phyloP scores from a whole-genome alignment of 139 green algal genomes.

The Closterium sp. region DNA sequence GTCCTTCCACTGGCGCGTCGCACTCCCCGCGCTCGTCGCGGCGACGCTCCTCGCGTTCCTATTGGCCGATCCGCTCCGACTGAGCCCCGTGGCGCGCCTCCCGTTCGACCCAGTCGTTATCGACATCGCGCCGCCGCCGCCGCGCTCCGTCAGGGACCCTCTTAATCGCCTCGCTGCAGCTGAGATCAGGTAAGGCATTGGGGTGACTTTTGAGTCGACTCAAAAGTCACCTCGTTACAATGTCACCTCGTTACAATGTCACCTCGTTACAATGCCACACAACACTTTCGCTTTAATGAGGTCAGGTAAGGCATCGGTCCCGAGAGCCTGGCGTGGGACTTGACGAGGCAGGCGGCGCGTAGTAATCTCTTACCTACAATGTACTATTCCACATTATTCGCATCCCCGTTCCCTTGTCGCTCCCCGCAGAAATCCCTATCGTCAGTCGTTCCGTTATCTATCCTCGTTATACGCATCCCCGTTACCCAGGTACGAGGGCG shows the following conservation, averaged over 20 bases:
- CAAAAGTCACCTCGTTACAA: too few species aligned
- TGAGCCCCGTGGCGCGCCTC: neutral
- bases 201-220: too few species aligned
- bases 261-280: too few species aligned
- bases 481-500: neutral
- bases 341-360: too few species aligned
- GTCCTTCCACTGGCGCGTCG: neutral
- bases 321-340: neutral
- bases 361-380: too few species aligned
- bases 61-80: neutral
- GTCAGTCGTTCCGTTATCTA: too few species aligned
- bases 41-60: neutral
- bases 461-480: too few species aligned
- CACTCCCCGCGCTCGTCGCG: neutral
- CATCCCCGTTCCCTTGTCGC: too few species aligned
- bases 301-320: neutral
- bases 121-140: neutral
- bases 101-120: neutral
- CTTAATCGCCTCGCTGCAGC: neutral
- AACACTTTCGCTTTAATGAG: too few species aligned
- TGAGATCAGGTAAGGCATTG: neutral
- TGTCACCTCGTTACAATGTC: too few species aligned
- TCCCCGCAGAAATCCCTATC: too few species aligned
- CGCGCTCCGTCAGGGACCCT: neutral
- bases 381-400: too few species aligned